Evolutionary conservation across 2,329 filamentous ascomycete species (phyloP).

Genomic region (Fusarium luffae): DNA sequence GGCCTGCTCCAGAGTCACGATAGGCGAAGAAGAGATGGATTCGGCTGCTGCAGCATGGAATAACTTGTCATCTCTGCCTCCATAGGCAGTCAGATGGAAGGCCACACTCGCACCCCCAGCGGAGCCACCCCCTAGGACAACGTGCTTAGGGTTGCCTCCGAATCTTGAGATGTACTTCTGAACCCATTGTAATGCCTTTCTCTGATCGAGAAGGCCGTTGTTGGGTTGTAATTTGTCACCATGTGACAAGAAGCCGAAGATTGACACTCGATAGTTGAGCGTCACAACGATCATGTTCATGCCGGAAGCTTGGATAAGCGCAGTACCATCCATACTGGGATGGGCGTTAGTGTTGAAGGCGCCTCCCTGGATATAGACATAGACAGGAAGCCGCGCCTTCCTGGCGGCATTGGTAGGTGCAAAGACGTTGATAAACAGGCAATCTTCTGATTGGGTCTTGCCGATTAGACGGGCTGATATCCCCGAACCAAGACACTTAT

Average conservation of each 20-base stretch:
- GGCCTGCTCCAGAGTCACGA: constrained; percentile 58
- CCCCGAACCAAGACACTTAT: constrained; percentile 48
- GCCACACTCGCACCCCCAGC: constrained; percentile 73
- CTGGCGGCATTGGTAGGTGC: constrained; percentile 65
- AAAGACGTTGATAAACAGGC: constrained; percentile 74
- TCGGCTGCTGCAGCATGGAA: constrained; percentile 64
- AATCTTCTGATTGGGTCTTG: constrained; percentile 67
- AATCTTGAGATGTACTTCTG: constrained; percentile 73
- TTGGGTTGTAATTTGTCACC: constrained; percentile 69
- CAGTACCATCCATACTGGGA: constrained; percentile 67
- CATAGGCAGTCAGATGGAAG: constrained; percentile 69
- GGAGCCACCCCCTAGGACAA: constrained; percentile 74
- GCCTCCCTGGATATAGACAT: constrained; percentile 67
- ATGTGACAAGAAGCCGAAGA: constrained; percentile 76
- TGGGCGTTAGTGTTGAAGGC: constrained; percentile 65
- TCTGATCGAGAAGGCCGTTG: constrained; percentile 76
- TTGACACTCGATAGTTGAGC: constrained; percentile 81
- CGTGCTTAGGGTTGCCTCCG: constrained; percentile 74
- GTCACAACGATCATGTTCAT: constrained; percentile 74
- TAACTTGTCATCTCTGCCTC: constrained; percentile 58
- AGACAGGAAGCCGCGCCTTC: constrained; percentile 70
- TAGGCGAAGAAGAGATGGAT: constrained; percentile 62
- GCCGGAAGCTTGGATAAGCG: constrained; percentile 66
- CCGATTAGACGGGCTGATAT: constrained; percentile 21
- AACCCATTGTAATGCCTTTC: constrained; percentile 76